phyloP scores from a whole-genome alignment of 2,329 filamentous ascomycete species.

The Mycosphaerella sp. region DNA sequence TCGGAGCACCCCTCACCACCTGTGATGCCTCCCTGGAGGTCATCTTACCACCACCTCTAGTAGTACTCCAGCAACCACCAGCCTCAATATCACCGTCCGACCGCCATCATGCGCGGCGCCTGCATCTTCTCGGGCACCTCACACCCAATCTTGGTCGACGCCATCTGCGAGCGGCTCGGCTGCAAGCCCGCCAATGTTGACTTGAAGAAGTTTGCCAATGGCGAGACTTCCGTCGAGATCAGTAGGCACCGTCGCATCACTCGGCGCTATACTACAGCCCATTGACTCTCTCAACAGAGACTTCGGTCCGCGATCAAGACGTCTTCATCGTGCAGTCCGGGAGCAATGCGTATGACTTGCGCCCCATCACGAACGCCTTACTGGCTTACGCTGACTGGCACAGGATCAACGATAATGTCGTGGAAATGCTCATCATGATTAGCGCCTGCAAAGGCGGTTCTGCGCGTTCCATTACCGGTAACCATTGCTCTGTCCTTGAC shows the following conservation, averaged over 20 bases:
- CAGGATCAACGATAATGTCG: constrained; percentile 93
- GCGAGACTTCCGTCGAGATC: constrained; percentile 64
- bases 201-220: constrained; percentile 62
- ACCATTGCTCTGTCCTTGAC: constrained; percentile 28
- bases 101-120: constrained; percentile 54
- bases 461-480: constrained; percentile 93
- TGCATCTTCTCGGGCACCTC: constrained; percentile 63
- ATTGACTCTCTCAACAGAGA: constrained; percentile 37
- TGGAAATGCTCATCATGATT: constrained; percentile 86
- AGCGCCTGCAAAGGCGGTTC: constrained; percentile 97
- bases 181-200: constrained; percentile 54
- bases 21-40: constrained; percentile 25
- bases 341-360: constrained; percentile 59
- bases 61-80: not conserved
- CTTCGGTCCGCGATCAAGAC: constrained; percentile 88
- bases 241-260: constrained; percentile 37
- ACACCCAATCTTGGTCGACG: constrained; percentile 58
- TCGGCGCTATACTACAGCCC: not conserved
- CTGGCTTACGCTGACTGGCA: constrained; percentile 21
- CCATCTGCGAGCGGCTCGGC: constrained; percentile 61
- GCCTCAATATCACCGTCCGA: not conserved
- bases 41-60: constrained; percentile 13
- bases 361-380: constrained; percentile 7
- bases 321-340: constrained; percentile 98
- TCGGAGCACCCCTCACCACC: constrained; percentile 3